These are phyloP conservation scores for Aspergillus caelatus DNA, from an alignment of 2,329 filamentous ascomycete genomes.

Conservation along the genomic window DNA sequence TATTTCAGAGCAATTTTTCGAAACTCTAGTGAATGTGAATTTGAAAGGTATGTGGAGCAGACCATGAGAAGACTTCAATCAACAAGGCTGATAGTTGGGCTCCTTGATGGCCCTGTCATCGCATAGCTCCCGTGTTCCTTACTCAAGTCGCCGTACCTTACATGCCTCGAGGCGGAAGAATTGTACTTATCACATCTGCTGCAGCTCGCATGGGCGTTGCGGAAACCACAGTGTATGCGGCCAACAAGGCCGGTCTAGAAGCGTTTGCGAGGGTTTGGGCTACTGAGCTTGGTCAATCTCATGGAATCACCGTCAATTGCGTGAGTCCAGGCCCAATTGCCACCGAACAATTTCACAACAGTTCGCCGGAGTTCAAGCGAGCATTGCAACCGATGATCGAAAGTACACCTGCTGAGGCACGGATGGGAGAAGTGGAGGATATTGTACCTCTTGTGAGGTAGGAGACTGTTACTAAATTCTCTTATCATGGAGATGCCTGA, in stretches of 20 bases:
- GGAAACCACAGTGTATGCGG: background rate
- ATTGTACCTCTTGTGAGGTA: background rate
- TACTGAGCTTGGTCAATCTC: conserved; percentile 7
- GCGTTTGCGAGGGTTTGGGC: conserved; percentile 5
- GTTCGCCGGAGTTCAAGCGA: background rate
- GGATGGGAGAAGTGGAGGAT: background rate
- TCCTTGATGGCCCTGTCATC: background rate
- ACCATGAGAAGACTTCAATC: too few species aligned
- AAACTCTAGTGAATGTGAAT: background rate
- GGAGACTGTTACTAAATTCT: background rate
- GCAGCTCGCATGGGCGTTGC: background rate
- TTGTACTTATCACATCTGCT: background rate
- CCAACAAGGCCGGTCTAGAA: background rate
- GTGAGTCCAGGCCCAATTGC: conserved; percentile 10
- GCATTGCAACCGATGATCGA: background rate
- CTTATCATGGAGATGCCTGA: fast-evolving
- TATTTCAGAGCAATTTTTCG: background rate
- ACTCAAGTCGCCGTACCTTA: background rate
- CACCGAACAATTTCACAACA: background rate
- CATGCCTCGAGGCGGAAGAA: background rate
- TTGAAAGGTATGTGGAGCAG: background rate
- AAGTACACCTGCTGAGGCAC: background rate
- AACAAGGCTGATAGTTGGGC: too few species aligned
- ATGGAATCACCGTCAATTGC: conserved; percentile 8
- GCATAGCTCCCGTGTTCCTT: background rate